phyloP scores from a whole-genome alignment of 257 asterid genomes.

The Solanum clarkiae region DNA sequence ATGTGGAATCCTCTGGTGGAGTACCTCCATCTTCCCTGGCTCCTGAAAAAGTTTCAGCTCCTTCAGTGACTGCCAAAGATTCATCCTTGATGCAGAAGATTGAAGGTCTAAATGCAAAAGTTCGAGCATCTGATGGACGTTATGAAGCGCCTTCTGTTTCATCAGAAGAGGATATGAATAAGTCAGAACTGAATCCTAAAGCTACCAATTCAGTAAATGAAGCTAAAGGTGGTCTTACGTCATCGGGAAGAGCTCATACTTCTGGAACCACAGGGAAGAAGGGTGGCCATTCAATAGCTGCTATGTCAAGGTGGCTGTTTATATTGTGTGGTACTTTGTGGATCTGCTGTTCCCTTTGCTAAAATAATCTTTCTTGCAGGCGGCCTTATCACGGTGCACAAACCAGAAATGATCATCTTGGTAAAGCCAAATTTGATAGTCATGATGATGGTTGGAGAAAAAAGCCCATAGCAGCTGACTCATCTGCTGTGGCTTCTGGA shows the following conservation, averaged over 20 bases:
- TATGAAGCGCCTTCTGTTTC: conserved; percentile 16
- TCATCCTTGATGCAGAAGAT: conserved; percentile 61
- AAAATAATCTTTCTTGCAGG: conserved; percentile 28
- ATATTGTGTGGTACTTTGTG: neutral
- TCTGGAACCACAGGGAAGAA: conserved; percentile 28
- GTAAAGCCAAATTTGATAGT: conserved; percentile 39
- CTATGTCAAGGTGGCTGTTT: conserved; percentile 35
- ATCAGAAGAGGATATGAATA: conserved; percentile 30
- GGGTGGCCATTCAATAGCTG: conserved; percentile 27
- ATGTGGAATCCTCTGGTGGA: conserved; percentile 23
- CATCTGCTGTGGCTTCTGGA: conserved; percentile 11
- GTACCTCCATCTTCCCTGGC: conserved; percentile 15
- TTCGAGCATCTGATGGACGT: conserved; percentile 53
- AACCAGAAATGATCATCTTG: conserved; percentile 38
- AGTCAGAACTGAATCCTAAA: conserved; percentile 22
- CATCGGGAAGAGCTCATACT: conserved; percentile 15
- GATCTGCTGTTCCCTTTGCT: conserved; percentile 1
- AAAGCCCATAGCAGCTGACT: conserved; percentile 31
- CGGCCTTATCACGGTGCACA: conserved; percentile 40
- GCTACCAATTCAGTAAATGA: conserved; percentile 11
- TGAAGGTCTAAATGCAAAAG: conserved; percentile 75
- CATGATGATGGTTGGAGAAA: conserved; percentile 52
- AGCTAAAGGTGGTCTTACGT: conserved; percentile 15
- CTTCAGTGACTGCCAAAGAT: conserved; percentile 31
- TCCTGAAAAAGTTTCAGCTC: conserved; percentile 23